Percentiles rank a stretch among this genome's conserved stretches.
Evolutionary conservation across 768 basidiomycete genomes (phyloP).

Genomic region (Clavaria fumosa): DNA sequence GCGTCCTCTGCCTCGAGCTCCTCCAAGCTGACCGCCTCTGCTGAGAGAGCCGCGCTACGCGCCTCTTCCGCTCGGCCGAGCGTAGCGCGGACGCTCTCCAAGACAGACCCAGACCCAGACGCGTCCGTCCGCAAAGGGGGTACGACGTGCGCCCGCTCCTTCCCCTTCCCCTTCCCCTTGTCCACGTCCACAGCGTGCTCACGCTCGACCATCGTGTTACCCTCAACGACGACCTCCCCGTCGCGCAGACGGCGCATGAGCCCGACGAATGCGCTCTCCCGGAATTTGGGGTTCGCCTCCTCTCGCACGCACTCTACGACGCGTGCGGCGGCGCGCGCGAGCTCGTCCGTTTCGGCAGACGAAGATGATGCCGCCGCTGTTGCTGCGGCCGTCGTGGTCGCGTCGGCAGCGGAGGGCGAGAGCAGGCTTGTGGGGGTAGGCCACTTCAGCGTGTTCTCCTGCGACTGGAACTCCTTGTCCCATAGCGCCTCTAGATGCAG

Average conservation of each 20-base stretch:
- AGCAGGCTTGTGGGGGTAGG: conserved; percentile 8
- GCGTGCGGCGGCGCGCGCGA: conserved; percentile 66
- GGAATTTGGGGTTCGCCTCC: conserved; percentile 73
- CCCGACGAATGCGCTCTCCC: conserved; percentile 68
- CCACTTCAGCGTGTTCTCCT: conserved; percentile 27
- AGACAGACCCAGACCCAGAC: no score
- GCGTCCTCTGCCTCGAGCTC: conserved; percentile 25
- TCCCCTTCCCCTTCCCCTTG: background rate
- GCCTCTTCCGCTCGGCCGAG: no score
- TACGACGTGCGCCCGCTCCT: conserved; percentile 21
- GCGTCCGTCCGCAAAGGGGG: no score
- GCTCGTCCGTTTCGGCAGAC: conserved; percentile 41
- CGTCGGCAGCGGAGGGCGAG: background rate
- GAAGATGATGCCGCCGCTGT: conserved; percentile 14
- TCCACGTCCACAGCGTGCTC: background rate
- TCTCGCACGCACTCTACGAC: conserved; percentile 62
- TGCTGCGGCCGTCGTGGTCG: conserved; percentile 11
- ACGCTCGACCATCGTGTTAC: conserved; percentile 59
- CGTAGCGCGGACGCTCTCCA: no score
- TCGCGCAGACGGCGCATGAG: conserved; percentile 80
- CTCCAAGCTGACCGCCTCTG: no score
- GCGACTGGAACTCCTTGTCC: conserved; percentile 52
- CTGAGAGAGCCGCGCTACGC: no score
- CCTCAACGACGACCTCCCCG: conserved; percentile 61
- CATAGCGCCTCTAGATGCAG: conserved; percentile 29